phyloP scores from a whole-genome alignment of 2,329 filamentous ascomycete genomes.

The Nigrospora oryzae region DNA sequence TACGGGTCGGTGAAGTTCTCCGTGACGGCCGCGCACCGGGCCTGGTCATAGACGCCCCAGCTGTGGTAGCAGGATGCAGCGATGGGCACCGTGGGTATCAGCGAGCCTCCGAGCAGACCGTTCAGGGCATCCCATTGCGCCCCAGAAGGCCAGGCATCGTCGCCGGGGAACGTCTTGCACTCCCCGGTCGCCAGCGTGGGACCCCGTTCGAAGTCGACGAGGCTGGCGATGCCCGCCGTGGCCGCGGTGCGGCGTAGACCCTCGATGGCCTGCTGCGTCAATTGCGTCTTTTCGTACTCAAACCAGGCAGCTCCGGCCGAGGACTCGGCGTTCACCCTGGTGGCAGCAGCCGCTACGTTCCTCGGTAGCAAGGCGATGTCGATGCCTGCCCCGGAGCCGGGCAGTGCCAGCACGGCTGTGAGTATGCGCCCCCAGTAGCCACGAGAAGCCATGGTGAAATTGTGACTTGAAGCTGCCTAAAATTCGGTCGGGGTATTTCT shows the following conservation, averaged over 20 bases:
- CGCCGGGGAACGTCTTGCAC: constrained; percentile 19
- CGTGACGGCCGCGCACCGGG: constrained; percentile 13
- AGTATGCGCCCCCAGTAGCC: too few relatives aligned
- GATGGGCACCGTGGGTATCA: constrained; percentile 20
- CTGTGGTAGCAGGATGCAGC: constrained; percentile 20
- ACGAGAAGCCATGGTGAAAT: too few relatives aligned
- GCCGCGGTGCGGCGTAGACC: not conserved
- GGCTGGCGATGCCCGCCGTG: not conserved
- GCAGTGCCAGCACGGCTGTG: too few relatives aligned
- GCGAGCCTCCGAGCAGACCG: constrained; percentile 12
- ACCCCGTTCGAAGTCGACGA: not conserved
- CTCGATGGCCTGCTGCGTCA: not conserved
- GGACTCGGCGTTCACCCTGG: not conserved
- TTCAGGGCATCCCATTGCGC: constrained; percentile 15
- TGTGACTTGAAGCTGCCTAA: too few relatives aligned
- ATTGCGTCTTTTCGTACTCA: not conserved
- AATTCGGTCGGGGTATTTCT: too few relatives aligned
- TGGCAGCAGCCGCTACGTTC: not conserved
- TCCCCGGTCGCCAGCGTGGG: not conserved
- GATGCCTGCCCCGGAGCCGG: too few relatives aligned
- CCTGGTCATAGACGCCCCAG: constrained; percentile 12
- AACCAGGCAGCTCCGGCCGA: not conserved
- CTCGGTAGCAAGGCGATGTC: too few relatives aligned
- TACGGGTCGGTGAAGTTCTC: constrained; percentile 15
- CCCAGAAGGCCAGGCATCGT: constrained; percentile 13